Conservation (phyloP, 768 basidiomycete species). For the Macrolepiota fuliginosa region DNA sequence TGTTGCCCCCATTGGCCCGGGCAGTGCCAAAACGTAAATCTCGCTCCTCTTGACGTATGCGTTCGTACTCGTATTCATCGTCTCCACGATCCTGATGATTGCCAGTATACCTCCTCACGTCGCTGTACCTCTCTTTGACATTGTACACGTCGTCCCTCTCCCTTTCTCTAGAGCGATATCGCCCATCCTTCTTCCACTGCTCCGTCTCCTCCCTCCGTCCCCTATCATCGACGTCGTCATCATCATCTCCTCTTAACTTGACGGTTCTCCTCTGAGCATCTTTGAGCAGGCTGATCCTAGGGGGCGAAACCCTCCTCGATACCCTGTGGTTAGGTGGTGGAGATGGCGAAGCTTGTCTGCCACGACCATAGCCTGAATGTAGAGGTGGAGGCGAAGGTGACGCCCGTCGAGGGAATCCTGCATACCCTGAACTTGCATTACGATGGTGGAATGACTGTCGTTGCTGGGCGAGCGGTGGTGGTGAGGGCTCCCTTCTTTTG, state of each 20-base stretch:
- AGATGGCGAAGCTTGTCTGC: background rate
- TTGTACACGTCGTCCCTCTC: constrained; percentile 15
- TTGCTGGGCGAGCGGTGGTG: constrained; percentile 1
- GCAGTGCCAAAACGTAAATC: constrained; percentile 1
- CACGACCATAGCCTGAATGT: background rate
- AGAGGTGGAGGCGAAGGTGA: constrained; percentile 7
- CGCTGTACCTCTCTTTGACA: constrained; percentile 15
- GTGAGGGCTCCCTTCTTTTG: constrained; percentile 20
- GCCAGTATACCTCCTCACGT: constrained; percentile 10
- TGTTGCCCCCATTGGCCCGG: constrained; percentile 1
- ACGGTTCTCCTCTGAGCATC: constrained; percentile 10
- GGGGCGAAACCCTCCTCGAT: constrained; percentile 4
- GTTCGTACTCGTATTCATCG: constrained; percentile 22
- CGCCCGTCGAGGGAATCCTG: background rate
- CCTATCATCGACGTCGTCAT: constrained; percentile 7
- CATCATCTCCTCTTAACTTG: constrained; percentile 6
- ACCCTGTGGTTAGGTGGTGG: constrained; percentile 1
- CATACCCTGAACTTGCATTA: background rate
- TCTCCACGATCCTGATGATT: constrained; percentile 5
- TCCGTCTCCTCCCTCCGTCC: constrained; percentile 15
- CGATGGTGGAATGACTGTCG: constrained; percentile 12
- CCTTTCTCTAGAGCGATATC: background rate
- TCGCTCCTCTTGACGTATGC: constrained; percentile 13
- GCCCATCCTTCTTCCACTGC: constrained; percentile 16
- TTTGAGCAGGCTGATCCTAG: constrained; percentile 7